Evolutionary conservation across 768 basidiomycete genomes (phyloP).

Genomic region (Phlebiopsis gigantea): DNA sequence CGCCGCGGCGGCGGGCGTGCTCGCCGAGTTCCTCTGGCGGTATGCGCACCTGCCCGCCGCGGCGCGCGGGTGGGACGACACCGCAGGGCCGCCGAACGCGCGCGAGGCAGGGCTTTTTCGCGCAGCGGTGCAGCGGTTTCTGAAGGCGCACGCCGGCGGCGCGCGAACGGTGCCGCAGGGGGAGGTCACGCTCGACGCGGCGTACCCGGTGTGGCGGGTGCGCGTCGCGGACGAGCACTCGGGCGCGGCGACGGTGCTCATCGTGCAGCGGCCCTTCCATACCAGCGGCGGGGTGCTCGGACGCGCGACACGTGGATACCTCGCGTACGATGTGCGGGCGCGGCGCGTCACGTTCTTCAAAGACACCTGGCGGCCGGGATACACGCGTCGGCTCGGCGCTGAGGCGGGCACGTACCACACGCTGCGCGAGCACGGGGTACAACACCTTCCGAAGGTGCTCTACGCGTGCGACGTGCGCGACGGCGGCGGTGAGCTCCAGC

Average conservation of each 20-base stretch:
- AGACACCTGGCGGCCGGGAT: constrained; percentile 1
- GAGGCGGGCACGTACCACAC: neutral
- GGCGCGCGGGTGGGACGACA: constrained; percentile 1
- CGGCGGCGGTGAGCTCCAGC: neutral
- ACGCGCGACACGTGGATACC: neutral
- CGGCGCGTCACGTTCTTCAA: neutral
- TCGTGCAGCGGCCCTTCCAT: neutral
- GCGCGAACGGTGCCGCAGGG: neutral
- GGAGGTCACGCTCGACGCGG: neutral
- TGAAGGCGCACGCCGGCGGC: neutral
- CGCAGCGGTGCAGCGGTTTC: neutral
- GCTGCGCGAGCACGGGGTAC: neutral
- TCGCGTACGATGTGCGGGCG: neutral
- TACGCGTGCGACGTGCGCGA: constrained; percentile 1
- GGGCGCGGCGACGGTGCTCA: neutral
- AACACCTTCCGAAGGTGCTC: neutral
- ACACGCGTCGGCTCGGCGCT: neutral
- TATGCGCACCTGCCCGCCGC: neutral
- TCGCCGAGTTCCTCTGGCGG: constrained; percentile 1
- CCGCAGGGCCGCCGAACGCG: neutral
- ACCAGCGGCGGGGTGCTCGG: neutral
- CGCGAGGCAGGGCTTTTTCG: neutral
- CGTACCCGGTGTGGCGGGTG: neutral
- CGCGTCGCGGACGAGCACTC: neutral
- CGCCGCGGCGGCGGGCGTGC: neutral